Evolutionary conservation across 495 filamentous ascomycete species (phyloP), one percentile per base, ranked within the genome.

Genomic region (Podospora conica): DNA sequence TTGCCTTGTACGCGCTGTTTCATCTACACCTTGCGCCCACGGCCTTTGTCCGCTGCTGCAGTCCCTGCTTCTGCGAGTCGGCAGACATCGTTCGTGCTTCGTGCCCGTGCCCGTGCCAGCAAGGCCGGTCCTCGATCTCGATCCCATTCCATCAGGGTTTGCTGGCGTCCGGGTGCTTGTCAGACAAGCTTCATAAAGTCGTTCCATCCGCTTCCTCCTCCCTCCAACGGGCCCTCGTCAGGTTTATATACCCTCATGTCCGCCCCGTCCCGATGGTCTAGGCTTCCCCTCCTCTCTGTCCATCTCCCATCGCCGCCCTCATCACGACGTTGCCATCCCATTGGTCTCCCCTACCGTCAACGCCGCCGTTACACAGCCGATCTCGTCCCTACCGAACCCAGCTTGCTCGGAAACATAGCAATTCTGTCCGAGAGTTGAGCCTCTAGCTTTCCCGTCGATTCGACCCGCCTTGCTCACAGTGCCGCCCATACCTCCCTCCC

Each of bases 331-430:
- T 48, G 15, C 40, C n/a, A 66, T 10, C 60, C 54, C 57, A 60
- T 33, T 63, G 24, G 54, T 63, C 29, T 48, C 27, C 57, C 11
- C 53, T 12, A 20, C 53, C 23, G 25, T 53, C 58, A 23, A 61
- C 58, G 55, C 53, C 58, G 15, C 55, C 54, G 62, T 68, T 60
- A 70, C 68, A 68, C 65, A 53, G 65, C 18, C 68, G 23, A 55
- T 12, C 24, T 25, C 28, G 31, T 54, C 55, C 33, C 67, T 25
- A 55, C 40, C 4, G 40, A 58, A 27, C 53, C 21, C 59, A 58
- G 53, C 11, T 33, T 20, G 21, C 48, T 53, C 20, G 23, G 40
- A 48, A 48, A n/a, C 7, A n/a, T n/a, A 48, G 40, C 40, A 2
- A n/a, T 48, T 48, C 15, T 6, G 40, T 18, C 40, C 40, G 40